Evolutionary conservation across 495 filamentous ascomycete species (phyloP), one percentile per base, ranked within the genome.

Genomic region (Penicillium diatomitis): DNA sequence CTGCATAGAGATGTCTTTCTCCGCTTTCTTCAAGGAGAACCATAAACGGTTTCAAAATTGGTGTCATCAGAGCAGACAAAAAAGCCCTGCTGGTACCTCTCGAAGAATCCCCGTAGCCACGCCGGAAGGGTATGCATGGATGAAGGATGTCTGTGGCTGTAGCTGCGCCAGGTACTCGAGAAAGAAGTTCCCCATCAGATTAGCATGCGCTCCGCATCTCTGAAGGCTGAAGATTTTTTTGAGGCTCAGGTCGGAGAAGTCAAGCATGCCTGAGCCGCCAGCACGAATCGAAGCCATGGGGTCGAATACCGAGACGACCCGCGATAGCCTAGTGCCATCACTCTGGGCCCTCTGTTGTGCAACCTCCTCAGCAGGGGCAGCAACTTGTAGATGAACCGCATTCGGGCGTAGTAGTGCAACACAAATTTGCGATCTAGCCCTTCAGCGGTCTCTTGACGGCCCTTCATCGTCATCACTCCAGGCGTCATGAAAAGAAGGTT

Each of bases 371-470:
- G 46, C 2, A 77, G 75, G 0, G 86, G 83, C 3, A 88, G 71
- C 0, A 88, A 66, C 51, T 84, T 81, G 27, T 58, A 44, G 32
- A 78, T 67, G 53, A 87, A 86, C n/a, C 83, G 80, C 51, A 80
- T 74, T 6, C 85, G 81, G 8, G 79, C 68, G 58, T 87, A 88
- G 62, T 82, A 82, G 35, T 72, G 71, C 9, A 87, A 63, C 5
- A 71, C 63, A 47, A 79, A 62, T 47, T 75, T 76, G 20, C 69
- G 69, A 57, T 84, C 73, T 4, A 88, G 65, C 8, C 72, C 75
- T 58, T 90, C 86, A 8, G 58, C 41, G 0, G 83, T 86, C 50
- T 84, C 79, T 72, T 62, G 60, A 12, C 56, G 58, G 5, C 62
- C 64, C 36, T 64, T 66, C 9, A 49, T 49, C 8, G 67, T 64